Evolutionary conservation across 805 yeast genomes (phyloP), one percentile per base, ranked within the genome.

Genomic region (Candida railenensis): DNA sequence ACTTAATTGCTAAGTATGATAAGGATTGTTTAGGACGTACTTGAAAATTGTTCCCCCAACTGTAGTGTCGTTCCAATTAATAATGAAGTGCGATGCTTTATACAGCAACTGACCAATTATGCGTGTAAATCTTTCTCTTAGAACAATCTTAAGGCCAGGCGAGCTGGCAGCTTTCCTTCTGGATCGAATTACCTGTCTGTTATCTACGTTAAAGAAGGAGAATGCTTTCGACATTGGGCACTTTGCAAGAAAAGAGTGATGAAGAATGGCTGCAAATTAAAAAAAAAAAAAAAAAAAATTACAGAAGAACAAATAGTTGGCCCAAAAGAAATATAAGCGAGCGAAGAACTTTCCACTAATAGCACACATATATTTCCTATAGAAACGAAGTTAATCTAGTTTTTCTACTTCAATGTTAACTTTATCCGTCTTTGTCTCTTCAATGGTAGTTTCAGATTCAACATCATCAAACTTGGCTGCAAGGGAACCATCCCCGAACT

Each of bases 401-500:
- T 36, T 36, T 36, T 36, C 22, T 20, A 36, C 39, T 4, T 11
- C 21, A 18, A 36, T 22, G 7, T 36, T 18, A 5, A 36, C 21
- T 14, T 36, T 36, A 4, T 18, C 8, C 7, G 39, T 16, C 22
- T 36, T 22, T 9, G 12, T 20, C 11, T 25, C 30, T 7, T 25
- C 30, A 5, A n/a, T 14, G 8, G 37, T 7, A 36, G 21, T 16
- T 36, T 36, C 39, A 16, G 14, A 14, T 19, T 36, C 39, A 14
- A 28, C 32, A 4, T 21, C 42, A 14, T 39, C 42, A 15, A 39
- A 39, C 12, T 22, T 39, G 42, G 20, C 41, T 18, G 36, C 40
- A 20, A 36, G 38, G 14, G 50, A 33, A 41, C 45, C 61, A 45
- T 63, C 69, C 43, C 82, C 96, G 58, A 89, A 66, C 55, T 71